Conservation (phyloP, 805 yeast genomes). For the Metschnikowia shivogae region DNA sequence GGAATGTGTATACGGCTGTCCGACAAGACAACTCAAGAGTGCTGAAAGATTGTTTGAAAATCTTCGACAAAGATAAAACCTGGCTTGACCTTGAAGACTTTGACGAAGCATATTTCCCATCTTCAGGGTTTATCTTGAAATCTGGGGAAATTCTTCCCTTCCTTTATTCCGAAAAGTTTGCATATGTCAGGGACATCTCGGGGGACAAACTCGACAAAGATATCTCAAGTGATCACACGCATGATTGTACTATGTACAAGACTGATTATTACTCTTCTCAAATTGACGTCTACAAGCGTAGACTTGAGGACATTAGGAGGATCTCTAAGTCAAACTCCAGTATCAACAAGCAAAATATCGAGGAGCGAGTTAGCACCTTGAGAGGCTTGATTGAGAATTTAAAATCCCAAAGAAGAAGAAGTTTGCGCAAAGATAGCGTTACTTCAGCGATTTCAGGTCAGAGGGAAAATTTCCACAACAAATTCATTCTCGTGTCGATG, state of each 20-base stretch:
- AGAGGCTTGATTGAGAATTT: constrained; percentile 13
- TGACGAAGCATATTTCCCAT: constrained; percentile 49
- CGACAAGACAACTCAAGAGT: constrained; percentile 5
- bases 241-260: constrained; percentile 26
- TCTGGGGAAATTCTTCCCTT: constrained; percentile 54
- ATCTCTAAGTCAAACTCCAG: constrained; percentile 9
- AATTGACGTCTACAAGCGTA: constrained; percentile 21
- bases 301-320: constrained; percentile 24
- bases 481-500: constrained; percentile 36
- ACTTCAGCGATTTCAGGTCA: constrained; percentile 4
- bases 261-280: constrained; percentile 28
- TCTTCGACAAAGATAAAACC: constrained; percentile 49
- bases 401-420: constrained; percentile 5
- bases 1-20: constrained; percentile 21
- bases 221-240: constrained; percentile 26
- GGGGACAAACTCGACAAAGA: constrained; percentile 9
- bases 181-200: constrained; percentile 61
- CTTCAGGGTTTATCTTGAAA: constrained; percentile 34
- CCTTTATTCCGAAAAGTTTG: constrained; percentile 62
- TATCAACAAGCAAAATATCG: constrained; percentile 8
- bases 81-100: constrained; percentile 67
- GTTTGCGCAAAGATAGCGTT: constrained; percentile 7
- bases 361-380: constrained; percentile 12
- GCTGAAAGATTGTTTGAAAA: constrained; percentile 20
- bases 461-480: constrained; percentile 29